Conservation (phyloP, 1,284 basidiomycete species). For the Ustilago loliicola region DNA sequence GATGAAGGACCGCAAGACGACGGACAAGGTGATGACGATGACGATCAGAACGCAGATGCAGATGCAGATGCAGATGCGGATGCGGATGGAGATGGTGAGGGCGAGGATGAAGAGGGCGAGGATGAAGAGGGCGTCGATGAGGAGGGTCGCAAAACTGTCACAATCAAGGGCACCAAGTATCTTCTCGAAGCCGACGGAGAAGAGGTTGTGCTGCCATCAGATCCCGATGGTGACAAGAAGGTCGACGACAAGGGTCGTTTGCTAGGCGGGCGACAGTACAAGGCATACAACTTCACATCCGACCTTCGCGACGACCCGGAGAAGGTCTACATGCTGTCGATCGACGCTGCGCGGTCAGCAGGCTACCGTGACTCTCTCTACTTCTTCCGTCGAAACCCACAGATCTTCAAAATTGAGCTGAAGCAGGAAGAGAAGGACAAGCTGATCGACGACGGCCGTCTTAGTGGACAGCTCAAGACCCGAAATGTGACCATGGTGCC, state of each 20-base stretch:
- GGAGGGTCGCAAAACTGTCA: slow-evolving; percentile 75
- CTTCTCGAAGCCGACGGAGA: slow-evolving; percentile 86
- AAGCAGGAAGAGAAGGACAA: slow-evolving; percentile 81
- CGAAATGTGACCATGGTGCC: slow-evolving; percentile 93
- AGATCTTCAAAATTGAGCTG: slow-evolving; percentile 84
- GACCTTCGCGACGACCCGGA: slow-evolving; percentile 82
- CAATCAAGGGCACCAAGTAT: slow-evolving; percentile 81
- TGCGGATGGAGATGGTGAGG: slow-evolving; percentile 26
- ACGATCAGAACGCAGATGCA: background rate
- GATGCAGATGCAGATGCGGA: slow-evolving; percentile 20
- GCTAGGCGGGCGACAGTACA: slow-evolving; percentile 88
- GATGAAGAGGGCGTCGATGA: slow-evolving; percentile 38
- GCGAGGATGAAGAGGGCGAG: slow-evolving; percentile 34
- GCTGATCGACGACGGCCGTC: slow-evolving; percentile 86
- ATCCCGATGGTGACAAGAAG: slow-evolving; percentile 90
- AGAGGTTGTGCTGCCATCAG: slow-evolving; percentile 85
- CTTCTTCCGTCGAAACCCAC: slow-evolving; percentile 91
- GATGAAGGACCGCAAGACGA: slow-evolving; percentile 15
- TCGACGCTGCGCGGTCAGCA: slow-evolving; percentile 93
- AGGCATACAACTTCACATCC: slow-evolving; percentile 86
- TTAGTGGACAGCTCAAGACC: slow-evolving; percentile 87
- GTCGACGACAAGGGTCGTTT: slow-evolving; percentile 87
- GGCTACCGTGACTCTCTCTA: slow-evolving; percentile 97
- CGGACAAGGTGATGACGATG: slow-evolving; percentile 2
- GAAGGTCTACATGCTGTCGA: slow-evolving; percentile 91